Base-by-base conservation (phyloP, 2,329 filamentous ascomycete genomes). In the Rhinocladiella similis region DNA sequence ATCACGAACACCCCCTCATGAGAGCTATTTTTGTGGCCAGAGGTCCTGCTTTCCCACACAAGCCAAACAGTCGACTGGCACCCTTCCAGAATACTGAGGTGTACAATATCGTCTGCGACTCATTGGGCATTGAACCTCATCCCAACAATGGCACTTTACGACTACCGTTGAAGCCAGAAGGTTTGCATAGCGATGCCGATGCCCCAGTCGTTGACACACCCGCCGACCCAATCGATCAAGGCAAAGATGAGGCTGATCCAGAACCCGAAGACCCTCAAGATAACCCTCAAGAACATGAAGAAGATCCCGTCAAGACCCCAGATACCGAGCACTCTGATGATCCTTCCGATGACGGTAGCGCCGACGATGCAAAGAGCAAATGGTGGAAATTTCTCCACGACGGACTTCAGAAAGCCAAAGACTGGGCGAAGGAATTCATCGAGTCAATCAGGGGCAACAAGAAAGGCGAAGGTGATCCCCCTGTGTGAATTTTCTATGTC, bases 1-100 rank as follows among this genome's bases (percentile, higher is more conserved):
- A 99, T 69, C 88, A 96, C 67, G 87, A 96, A 67, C 88, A 99
- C 69, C 92, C 93, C 0, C 78, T 99, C 43, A 99, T 99, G 94
- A 81, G 94, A 38, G 93, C 94, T 0, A 95, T 99, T 42, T 99
- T 99, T 66, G 81, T 97, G 47, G 94, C 94, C 1, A 81, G 90
- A 38, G 94, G 94, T 0, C 94, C 94, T 3, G 92, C 93, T 0
- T 99, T 99, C 69, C 90, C 91, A 0, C 92, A 97, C 66, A 76
- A 83, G 38, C 85, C 89, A 0, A 92, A 94, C 65, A 95, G 89
- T 71, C 83, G 86, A 61, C 73, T 97, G 29, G 84, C 89, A 29
- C 78, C 81, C 3, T 97, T 97, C 70, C 92, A 97, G 83, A 97
- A 97, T 63, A 92, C 85, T 57, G 89, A 97, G 67, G 89, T 97